phyloP scores from a whole-genome alignment of 345 rosid species.

The Heritiera littoralis region DNA sequence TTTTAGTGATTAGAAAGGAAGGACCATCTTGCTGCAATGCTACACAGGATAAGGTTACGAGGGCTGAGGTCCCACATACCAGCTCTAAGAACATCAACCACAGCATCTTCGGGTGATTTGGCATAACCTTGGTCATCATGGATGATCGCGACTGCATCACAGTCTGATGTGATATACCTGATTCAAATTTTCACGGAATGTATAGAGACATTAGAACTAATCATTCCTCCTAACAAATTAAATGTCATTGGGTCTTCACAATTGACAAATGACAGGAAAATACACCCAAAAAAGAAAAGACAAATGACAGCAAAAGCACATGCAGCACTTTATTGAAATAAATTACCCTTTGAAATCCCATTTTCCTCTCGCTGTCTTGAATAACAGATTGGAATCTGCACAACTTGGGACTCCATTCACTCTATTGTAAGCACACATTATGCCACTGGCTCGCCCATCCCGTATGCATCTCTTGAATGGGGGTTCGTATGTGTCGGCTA shows the following conservation, averaged over 20 bases:
- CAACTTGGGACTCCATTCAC: constrained; percentile 81
- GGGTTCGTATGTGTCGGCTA: constrained; percentile 87
- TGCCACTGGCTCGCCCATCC: constrained; percentile 72
- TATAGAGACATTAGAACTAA: background rate
- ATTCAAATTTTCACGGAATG: constrained; percentile 4
- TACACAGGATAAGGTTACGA: background rate
- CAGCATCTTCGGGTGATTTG: constrained; percentile 82
- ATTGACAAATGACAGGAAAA: background rate
- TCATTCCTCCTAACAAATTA: background rate
- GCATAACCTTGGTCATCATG: constrained; percentile 60
- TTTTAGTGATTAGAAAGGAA: background rate
- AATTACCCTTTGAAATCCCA: constrained; percentile 81
- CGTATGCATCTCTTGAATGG: constrained; percentile 68
- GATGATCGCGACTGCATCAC: constrained; percentile 82
- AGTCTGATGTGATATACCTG: constrained; percentile 87
- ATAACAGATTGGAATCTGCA: constrained; percentile 63
- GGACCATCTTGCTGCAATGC: constrained; percentile 18
- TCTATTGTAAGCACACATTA: constrained; percentile 85
- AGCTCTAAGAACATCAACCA: constrained; percentile 74
- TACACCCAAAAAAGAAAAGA: background rate
- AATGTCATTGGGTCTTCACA: background rate
- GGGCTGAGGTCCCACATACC: constrained; percentile 42
- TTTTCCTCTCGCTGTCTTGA: constrained; percentile 55
- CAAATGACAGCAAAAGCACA: background rate
- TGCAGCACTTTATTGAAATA: background rate